A percentile compares a stretch with the other conserved stretches of the same genome.
phyloP scores from a whole-genome alignment of 768 basidiomycete species.

The Kwoniella dendrophila region DNA sequence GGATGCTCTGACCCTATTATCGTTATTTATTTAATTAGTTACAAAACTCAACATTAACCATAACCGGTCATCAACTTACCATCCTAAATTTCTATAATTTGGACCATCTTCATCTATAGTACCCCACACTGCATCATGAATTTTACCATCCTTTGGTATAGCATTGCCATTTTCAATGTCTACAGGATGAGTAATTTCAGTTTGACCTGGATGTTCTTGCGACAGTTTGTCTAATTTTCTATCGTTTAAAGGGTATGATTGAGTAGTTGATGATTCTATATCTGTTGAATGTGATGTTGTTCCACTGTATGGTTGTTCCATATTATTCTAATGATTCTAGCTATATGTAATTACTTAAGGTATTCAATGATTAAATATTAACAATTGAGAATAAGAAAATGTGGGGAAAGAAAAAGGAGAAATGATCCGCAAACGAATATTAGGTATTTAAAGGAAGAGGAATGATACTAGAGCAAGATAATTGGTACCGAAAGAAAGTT shows the following conservation, averaged over 20 bases:
- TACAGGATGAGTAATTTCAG: conserved; percentile 12
- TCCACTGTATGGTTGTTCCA: no score
- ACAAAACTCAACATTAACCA: no score
- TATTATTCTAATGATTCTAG: no score
- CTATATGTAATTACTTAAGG: no score
- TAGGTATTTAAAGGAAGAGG: no score
- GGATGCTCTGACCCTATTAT: conserved; percentile 30
- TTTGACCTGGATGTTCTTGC: conserved; percentile 5
- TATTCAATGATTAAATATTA: no score
- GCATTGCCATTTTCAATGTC: conserved; percentile 8
- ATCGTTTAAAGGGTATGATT: conserved; percentile 3
- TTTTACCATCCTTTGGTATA: conserved; percentile 7
- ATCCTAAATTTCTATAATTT: conserved; percentile 31
- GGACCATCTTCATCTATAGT: conserved; percentile 33
- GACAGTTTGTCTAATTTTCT: conserved; percentile 12
- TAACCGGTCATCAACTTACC: no score
- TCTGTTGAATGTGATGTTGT: neutral
- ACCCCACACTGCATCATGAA: conserved; percentile 39
- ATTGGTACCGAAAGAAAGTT: no score
- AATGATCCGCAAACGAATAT: no score
- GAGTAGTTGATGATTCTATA: conserved; percentile 4
- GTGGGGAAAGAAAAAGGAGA: no score
- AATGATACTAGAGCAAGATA: no score
- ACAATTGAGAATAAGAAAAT: no score
- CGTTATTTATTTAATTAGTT: neutral